These are phyloP conservation scores for Otatea glauca DNA, from an alignment of 176 grass and related monocot genomes.

Conservation along the genomic window DNA sequence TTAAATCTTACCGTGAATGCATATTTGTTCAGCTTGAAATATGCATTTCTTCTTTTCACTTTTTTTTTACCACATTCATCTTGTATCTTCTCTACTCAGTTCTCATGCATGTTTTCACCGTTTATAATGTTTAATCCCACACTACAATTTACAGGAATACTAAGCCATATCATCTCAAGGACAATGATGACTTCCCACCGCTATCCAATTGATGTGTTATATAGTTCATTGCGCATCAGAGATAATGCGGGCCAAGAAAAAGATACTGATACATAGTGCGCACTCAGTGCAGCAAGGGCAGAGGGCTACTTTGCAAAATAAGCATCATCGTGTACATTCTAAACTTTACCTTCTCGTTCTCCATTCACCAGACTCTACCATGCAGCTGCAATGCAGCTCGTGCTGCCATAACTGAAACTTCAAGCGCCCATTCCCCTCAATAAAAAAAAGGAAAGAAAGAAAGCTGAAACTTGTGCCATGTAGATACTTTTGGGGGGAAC, in stretches of 20 bases:
- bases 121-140: constrained; percentile 6
- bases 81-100: constrained; percentile 19
- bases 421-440: not conserved
- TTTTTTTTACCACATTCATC: not conserved
- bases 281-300: not conserved
- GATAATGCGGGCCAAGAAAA: constrained; percentile 13
- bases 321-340: constrained; percentile 34
- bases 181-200: constrained; percentile 84
- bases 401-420: constrained; percentile 2
- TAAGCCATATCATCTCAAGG: constrained; percentile 75
- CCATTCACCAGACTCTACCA: not conserved
- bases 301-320: constrained; percentile 13
- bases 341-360: constrained; percentile 16
- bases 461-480: not conserved
- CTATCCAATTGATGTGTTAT: constrained; percentile 58
- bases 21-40: constrained; percentile 1
- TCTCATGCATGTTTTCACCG: constrained; percentile 21
- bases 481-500: constrained; percentile 28
- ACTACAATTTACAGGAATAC: constrained; percentile 54
- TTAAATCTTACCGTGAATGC: not conserved
- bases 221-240: constrained; percentile 17
- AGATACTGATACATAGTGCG: constrained; percentile 14
- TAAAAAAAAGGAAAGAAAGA: not conserved
- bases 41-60: not conserved
- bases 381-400: not conserved